Evolutionary conservation across 2,329 filamentous ascomycete species (phyloP).

Genomic region (Ascochyta koolunga): DNA sequence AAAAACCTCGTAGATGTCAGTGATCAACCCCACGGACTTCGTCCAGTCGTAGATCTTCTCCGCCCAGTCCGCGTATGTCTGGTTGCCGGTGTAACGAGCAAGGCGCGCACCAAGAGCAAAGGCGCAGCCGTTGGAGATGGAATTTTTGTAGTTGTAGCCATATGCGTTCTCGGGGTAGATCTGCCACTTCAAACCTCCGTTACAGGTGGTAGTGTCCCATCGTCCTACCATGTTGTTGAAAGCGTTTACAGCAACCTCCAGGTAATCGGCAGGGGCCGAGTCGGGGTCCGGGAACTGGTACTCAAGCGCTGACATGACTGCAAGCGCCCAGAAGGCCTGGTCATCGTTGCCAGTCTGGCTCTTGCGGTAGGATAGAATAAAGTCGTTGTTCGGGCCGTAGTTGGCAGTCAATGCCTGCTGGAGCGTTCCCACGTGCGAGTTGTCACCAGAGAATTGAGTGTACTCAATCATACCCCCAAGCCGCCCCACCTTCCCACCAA

Average conservation of each 20-base stretch:
- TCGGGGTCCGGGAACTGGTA: slow-evolving; percentile 68
- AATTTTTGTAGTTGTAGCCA: slow-evolving; percentile 84
- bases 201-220: slow-evolving; percentile 72
- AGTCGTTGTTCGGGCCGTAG: slow-evolving; percentile 50
- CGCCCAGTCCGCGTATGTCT: slow-evolving; percentile 66
- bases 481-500: slow-evolving; percentile 55
- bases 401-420: slow-evolving; percentile 53
- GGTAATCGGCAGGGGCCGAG: slow-evolving; percentile 58
- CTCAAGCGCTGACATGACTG: slow-evolving; percentile 71
- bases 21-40: slow-evolving; percentile 57
- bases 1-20: slow-evolving; percentile 57
- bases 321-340: slow-evolving; percentile 75
- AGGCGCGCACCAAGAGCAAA: slow-evolving; percentile 81
- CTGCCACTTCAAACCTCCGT: slow-evolving; percentile 80
- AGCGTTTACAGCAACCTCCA: slow-evolving; percentile 70
- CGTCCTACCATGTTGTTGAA: slow-evolving; percentile 73
- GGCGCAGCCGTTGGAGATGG: slow-evolving; percentile 79
- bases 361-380: slow-evolving; percentile 51
- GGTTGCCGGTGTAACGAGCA: slow-evolving; percentile 70
- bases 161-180: slow-evolving; percentile 74
- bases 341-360: slow-evolving; percentile 67
- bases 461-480: slow-evolving; percentile 53
- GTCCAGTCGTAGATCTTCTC: slow-evolving; percentile 68
- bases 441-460: slow-evolving; percentile 54
- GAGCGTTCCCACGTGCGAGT: slow-evolving; percentile 50